These are phyloP conservation scores for Hypoxylon sp. DNA, from an alignment of 2,329 filamentous ascomycete species.

Conservation along the genomic window DNA sequence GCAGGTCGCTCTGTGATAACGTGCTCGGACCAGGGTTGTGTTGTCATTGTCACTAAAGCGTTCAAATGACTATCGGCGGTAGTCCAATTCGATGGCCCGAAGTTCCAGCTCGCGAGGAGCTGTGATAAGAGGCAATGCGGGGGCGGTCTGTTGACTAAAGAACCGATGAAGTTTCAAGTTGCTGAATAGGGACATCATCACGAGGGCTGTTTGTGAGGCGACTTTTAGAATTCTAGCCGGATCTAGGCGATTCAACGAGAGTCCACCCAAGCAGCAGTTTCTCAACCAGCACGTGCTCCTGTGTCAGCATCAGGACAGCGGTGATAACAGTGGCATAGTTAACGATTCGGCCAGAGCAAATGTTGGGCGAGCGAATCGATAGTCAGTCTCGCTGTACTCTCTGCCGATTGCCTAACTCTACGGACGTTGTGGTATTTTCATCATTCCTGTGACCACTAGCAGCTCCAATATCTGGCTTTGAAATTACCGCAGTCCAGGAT, in stretches of 20 bases:
- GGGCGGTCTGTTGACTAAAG: slow-evolving; percentile 39
- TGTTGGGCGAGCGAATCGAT: slow-evolving; percentile 38
- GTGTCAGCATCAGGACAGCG: slow-evolving; percentile 32
- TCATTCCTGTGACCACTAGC: slow-evolving; percentile 35
- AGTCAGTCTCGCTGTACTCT: slow-evolving; percentile 23
- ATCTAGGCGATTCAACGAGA: slow-evolving; percentile 40
- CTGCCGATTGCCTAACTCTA: slow-evolving; percentile 34
- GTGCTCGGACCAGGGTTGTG: slow-evolving; percentile 37
- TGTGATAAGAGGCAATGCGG: slow-evolving; percentile 36
- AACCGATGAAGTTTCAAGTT: slow-evolving; percentile 39
- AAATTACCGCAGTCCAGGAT: slow-evolving; percentile 41
- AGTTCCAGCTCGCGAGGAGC: slow-evolving; percentile 22
- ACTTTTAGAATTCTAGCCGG: slow-evolving; percentile 39
- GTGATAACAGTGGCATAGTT: slow-evolving; percentile 20
- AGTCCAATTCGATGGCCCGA: slow-evolving; percentile 28
- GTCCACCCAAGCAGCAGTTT: slow-evolving; percentile 31
- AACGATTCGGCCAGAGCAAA: slow-evolving; percentile 40
- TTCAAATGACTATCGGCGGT: slow-evolving; percentile 40
- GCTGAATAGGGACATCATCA: slow-evolving; percentile 42
- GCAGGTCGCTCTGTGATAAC: slow-evolving; percentile 38
- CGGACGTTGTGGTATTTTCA: slow-evolving; percentile 37
- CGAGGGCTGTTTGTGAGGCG: slow-evolving; percentile 40
- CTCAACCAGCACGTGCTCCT: slow-evolving; percentile 38
- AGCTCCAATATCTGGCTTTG: slow-evolving; percentile 28
- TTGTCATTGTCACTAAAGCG: slow-evolving; percentile 44